Evolutionary conservation across 2,329 filamentous ascomycete genomes (phyloP).

Genomic region (Pseudocercospora macadamiae): DNA sequence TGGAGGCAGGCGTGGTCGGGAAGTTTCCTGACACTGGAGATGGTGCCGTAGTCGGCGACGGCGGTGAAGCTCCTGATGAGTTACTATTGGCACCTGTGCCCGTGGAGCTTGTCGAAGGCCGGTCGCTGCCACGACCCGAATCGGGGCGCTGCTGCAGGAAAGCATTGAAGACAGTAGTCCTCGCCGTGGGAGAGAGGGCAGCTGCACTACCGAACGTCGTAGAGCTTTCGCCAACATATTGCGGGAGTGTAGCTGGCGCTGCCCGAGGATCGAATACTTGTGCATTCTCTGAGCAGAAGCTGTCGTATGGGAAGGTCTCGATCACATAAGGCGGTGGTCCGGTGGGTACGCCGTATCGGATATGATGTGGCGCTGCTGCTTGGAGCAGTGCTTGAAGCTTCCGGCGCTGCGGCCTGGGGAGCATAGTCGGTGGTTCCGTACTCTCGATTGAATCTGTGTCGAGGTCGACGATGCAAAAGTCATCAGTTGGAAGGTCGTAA

Average conservation of each 20-base stretch:
- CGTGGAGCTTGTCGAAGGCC: conserved; percentile 73
- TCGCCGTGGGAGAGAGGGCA: conserved; percentile 54
- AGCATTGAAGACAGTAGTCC: conserved; percentile 82
- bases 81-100: conserved; percentile 41
- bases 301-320: conserved; percentile 88
- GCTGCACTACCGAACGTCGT: conserved; percentile 73
- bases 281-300: conserved; percentile 84
- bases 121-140: conserved; percentile 63
- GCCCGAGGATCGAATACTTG: conserved; percentile 76
- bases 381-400: conserved; percentile 89
- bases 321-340: conserved; percentile 91
- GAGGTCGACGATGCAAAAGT: conserved; percentile 92
- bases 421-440: conserved; percentile 71
- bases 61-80: conserved; percentile 52
- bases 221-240: conserved; percentile 87
- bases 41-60: conserved; percentile 68
- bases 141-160: conserved; percentile 78
- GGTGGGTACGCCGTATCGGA: conserved; percentile 80
- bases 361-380: conserved; percentile 84
- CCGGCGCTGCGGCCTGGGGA: conserved; percentile 85
- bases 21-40: conserved; percentile 81
- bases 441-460: conserved; percentile 90
- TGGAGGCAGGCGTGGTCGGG: conserved; percentile 77
- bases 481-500: conserved; percentile 85
- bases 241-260: conserved; percentile 72